These are phyloP conservation scores for Talaromyces amestolkiae DNA, from an alignment of 2,329 filamentous ascomycete genomes.

Conservation along the genomic window DNA sequence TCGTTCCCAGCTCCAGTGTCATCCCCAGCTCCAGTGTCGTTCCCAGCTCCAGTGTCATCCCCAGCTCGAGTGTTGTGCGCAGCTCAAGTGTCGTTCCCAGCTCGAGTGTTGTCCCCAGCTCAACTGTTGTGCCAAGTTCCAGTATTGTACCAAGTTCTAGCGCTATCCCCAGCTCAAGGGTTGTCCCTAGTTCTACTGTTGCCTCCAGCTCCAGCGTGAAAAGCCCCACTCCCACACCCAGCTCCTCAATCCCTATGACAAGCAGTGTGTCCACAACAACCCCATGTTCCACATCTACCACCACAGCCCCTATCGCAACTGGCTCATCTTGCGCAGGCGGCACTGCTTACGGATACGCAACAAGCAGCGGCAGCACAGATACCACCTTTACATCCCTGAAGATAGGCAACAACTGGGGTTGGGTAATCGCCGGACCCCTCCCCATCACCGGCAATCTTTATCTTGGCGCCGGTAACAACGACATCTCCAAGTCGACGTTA, in stretches of 20 bases:
- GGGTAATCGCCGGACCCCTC: neutral
- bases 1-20: neutral
- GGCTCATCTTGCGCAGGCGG: slow-evolving; percentile 23
- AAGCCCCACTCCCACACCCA: neutral
- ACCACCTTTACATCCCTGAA: slow-evolving; percentile 57
- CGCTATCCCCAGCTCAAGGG: neutral
- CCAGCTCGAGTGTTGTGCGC: neutral
- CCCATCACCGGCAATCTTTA: slow-evolving; percentile 5
- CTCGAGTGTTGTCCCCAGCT: neutral
- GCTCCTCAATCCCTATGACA: neutral
- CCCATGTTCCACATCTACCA: slow-evolving; percentile 16
- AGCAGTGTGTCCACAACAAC: neutral
- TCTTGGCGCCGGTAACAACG: slow-evolving; percentile 2
- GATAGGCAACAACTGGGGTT: slow-evolving; percentile 4
- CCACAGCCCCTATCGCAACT: slow-evolving; percentile 25
- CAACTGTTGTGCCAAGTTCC: neutral
- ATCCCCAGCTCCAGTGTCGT: neutral
- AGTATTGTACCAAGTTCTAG: neutral
- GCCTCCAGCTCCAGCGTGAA: neutral
- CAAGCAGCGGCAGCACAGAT: slow-evolving; percentile 61
- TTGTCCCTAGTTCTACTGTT: neutral
- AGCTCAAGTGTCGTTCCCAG: neutral
- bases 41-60: neutral
- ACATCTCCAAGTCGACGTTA: neutral
- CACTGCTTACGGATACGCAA: slow-evolving; percentile 22